Base-by-base conservation (phyloP, 164 flowering plant genomes). In the Buxus sempervirens region DNA sequence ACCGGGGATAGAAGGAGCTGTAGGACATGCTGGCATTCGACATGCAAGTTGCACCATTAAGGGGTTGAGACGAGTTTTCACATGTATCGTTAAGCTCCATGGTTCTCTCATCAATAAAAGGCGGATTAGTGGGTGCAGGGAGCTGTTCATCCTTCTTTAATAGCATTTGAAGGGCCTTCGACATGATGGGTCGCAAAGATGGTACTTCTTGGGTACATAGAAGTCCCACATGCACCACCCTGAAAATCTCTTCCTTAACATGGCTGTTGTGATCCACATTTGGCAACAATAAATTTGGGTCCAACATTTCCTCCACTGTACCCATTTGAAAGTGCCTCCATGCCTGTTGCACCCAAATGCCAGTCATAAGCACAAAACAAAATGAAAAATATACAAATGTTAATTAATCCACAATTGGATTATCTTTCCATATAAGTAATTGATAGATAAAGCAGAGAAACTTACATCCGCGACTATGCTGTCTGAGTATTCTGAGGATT, bases 181-280 rank as follows among this genome's bases (percentile, higher is more conserved):
- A 84, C 93, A 91, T 94, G 36, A 83, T 75, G 41, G 95, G 98
- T 62, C 96, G 66, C 21, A 90, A 63, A 0, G 88, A 73, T 0
- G 88, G 82, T 26, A 58, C 69, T 79, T 91, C 95, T 78, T 94
- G 97, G n/a, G 87, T 81, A 85, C 98, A 94, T 53, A 91, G 74
- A 63, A 94, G 90, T 58, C 88, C 96, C 65, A 91, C 79, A 32
- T 90, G 97, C 23, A 91, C 73, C 61, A 81, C 97, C 73, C 86
- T 77, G 19, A 73, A 28, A 45, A 79, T 70, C 72, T 88, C 91
- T 1, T 65, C 65, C 71, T 78, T 83, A 20, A 82, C 65, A 54
- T 64, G 68, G 68, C 61, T 60, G 51, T 74, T 49, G n/a, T 65
- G 58, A 23, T 58, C 58, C 67, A 75, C 48, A 63, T 79, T 73